Evolutionary conservation across 768 basidiomycete species (phyloP).

Genomic region (Phaeolepiota aurea): DNA sequence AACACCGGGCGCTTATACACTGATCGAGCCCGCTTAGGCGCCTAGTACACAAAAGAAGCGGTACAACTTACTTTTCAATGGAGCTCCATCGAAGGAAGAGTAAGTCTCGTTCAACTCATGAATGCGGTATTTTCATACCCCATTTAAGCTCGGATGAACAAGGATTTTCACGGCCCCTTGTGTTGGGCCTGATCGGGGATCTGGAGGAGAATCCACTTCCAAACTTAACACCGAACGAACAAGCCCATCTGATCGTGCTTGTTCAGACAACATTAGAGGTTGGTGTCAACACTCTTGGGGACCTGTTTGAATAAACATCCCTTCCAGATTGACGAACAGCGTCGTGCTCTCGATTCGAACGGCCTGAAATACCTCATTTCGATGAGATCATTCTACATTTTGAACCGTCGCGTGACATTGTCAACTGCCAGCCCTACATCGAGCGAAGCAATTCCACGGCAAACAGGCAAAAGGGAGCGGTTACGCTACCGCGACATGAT

Average conservation of each 20-base stretch:
- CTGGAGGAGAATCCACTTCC: conserved; percentile 60
- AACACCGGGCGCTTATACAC: neutral
- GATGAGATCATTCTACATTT: conserved; percentile 85
- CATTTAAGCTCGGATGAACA: conserved; percentile 38
- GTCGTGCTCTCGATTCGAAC: conserved; percentile 84
- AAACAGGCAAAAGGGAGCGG: conserved; percentile 59
- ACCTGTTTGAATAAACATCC: conserved; percentile 1
- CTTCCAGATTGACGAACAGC: conserved; percentile 80
- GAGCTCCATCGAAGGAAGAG: conserved; percentile 33
- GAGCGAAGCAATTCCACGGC: conserved; percentile 28
- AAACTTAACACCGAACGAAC: conserved; percentile 71
- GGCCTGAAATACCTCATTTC: conserved; percentile 91
- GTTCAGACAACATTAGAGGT: conserved; percentile 87
- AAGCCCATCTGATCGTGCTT: conserved; percentile 74
- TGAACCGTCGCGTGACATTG: conserved; percentile 51
- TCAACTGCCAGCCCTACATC: conserved; percentile 37
- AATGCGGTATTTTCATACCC: too few species aligned
- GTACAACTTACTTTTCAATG: conserved; percentile 49
- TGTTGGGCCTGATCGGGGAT: conserved; percentile 51
- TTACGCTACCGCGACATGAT: conserved; percentile 90
- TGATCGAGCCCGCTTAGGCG: neutral
- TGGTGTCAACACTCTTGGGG: conserved; percentile 9
- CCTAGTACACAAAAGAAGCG: conserved; percentile 23
- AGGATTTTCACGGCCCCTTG: conserved; percentile 52
- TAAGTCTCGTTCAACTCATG: conserved; percentile 17